Percentiles rank a stretch among this genome's conserved stretches.
Conservation (phyloP, 805 yeast species). For the Cyberlindnera amylophila region DNA sequence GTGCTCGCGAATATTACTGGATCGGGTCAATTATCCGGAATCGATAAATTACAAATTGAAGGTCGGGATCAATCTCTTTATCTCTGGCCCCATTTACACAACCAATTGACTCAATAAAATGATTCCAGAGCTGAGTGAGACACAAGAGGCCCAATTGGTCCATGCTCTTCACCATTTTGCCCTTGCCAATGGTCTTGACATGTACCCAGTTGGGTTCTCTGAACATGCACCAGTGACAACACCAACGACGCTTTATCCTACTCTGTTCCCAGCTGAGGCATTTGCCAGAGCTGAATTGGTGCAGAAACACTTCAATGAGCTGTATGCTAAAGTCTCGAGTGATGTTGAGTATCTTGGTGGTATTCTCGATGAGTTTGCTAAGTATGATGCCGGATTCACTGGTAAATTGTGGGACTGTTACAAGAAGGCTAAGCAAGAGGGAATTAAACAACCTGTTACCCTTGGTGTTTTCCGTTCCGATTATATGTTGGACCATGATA, state of each 20-base stretch:
- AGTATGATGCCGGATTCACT: conserved; percentile 72
- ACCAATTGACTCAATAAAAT: not conserved
- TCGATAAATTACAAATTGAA: too few relatives aligned
- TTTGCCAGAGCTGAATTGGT: conserved; percentile 65
- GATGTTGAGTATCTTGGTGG: conserved; percentile 62
- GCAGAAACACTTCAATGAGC: conserved; percentile 64
- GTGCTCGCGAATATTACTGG: conserved; percentile 6
- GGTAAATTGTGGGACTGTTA: conserved; percentile 69
- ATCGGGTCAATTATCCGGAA: conserved; percentile 3
- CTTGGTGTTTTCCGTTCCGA: conserved; percentile 89
- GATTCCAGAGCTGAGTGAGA: conserved; percentile 27
- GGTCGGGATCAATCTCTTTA: not conserved
- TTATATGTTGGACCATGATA: conserved; percentile 57
- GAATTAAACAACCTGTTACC: conserved; percentile 61
- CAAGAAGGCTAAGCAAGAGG: conserved; percentile 41
- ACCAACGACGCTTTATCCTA: conserved; percentile 88
- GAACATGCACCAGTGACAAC: conserved; percentile 52
- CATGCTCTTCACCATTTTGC: conserved; percentile 68
- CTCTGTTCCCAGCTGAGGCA: conserved; percentile 72
- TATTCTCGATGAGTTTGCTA: conserved; percentile 51
- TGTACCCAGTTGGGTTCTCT: conserved; percentile 63
- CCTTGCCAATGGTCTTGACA: conserved; percentile 73
- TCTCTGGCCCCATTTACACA: not conserved
- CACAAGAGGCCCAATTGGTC: conserved; percentile 30
- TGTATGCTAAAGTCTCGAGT: conserved; percentile 63